A percentile compares a stretch with the other conserved stretches of the same genome.
These are phyloP conservation scores for Limnanthes douglasii DNA, from an alignment of 345 rosid genomes.

Conservation along the genomic window DNA sequence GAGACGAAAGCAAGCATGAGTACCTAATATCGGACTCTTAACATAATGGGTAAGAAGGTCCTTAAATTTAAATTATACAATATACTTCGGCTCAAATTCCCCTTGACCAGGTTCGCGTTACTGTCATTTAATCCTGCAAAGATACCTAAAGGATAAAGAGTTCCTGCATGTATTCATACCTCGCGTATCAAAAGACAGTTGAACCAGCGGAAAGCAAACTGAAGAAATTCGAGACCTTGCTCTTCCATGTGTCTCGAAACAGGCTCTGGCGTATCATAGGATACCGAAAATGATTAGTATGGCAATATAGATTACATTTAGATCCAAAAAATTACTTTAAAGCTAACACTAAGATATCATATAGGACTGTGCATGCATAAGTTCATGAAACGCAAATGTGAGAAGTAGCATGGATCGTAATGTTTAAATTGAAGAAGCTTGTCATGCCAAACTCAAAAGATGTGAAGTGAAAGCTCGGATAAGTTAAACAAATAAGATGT, in stretches of 20 bases:
- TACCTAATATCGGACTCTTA: too few relatives aligned
- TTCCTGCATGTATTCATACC: conserved; percentile 22
- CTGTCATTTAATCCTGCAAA: too few relatives aligned
- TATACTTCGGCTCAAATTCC: too few relatives aligned
- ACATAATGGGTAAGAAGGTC: too few relatives aligned
- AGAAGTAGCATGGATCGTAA: neutral
- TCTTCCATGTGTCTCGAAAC: conserved; percentile 92
- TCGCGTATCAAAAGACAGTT: conserved; percentile 95
- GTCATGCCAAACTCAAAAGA: too few relatives aligned
- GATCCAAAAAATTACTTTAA: neutral
- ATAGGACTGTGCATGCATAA: neutral
- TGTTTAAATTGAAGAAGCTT: neutral
- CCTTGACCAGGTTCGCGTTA: too few relatives aligned
- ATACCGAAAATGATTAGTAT: conserved; percentile 7
- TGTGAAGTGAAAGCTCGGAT: too few relatives aligned
- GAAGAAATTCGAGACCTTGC: conserved; percentile 96
- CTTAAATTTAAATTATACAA: too few relatives aligned
- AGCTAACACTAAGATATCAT: neutral
- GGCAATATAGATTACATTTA: conserved; percentile 1
- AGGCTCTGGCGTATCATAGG: conserved; percentile 44
- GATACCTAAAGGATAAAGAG: neutral
- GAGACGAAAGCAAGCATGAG: too few relatives aligned
- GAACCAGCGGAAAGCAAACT: conserved; percentile 98
- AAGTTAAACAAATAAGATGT: neutral
- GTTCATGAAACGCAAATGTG: neutral